phyloP scores from a whole-genome alignment of 352 stramenopile genomes.

The Pythium myriotylum region DNA sequence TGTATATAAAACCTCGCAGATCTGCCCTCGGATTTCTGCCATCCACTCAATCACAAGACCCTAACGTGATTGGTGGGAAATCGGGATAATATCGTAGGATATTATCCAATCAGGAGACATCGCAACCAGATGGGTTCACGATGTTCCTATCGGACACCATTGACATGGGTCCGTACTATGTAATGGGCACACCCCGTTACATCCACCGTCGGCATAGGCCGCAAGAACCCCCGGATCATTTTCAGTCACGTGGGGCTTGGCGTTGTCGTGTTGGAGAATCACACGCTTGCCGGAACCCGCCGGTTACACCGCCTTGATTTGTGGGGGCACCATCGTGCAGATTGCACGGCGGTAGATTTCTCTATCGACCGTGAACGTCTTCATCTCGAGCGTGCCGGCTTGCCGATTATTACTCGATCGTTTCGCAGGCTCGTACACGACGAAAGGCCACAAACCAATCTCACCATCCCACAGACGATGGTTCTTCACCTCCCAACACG shows the following conservation, averaged over 20 bases:
- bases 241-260: slow-evolving; percentile 4
- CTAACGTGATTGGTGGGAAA: too few species aligned
- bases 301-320: slow-evolving; percentile 1
- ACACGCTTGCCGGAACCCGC: not conserved
- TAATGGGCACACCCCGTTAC: not conserved
- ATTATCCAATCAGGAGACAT: too few species aligned
- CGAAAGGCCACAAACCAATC: slow-evolving; percentile 10
- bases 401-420: slow-evolving; percentile 7
- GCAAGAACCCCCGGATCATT: not conserved
- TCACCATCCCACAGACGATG: slow-evolving; percentile 1
- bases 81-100: too few species aligned
- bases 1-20: too few species aligned
- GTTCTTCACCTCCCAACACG: not conserved
- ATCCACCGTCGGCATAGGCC: not conserved
- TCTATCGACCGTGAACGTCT: slow-evolving; percentile 3
- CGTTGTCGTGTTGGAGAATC: slow-evolving; percentile 21
- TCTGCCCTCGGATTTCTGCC: too few species aligned
- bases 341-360: not conserved
- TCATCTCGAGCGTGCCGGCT: not conserved
- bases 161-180: too few species aligned
- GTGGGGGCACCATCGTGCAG: not conserved
- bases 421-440: slow-evolving; percentile 1
- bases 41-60: too few species aligned
- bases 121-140: too few species aligned
- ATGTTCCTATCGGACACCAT: too few species aligned